Evolutionary conservation across 169 alveolate genomes (phyloP), one percentile per base, ranked within the genome.

Genomic region (Cryptosporidium sp.): DNA sequence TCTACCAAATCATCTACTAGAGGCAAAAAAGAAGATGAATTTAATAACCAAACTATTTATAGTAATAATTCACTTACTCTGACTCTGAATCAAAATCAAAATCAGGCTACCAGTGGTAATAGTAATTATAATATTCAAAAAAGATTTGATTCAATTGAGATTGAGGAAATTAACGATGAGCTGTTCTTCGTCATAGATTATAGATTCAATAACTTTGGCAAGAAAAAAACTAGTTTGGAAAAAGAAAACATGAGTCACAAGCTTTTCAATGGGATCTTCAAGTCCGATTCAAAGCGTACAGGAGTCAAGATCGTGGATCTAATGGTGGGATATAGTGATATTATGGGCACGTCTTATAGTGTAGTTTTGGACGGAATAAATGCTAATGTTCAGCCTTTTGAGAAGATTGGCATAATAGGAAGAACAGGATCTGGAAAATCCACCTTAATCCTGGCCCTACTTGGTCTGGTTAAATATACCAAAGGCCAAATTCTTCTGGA

Each of bases 351-450:
- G 4, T 43, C 65, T 16, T 62, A 80, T 26, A 62, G 59, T 31
- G 41, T 29, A 10, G 65, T 80, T 45, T 50, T 80, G 35, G 65
- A 45, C 3, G 75, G 65, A 33, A 84, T 92, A 18, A 92, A 92
- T 62, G 35, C 85, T 7, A 86, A 73, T 80, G 91, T 92, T 1
- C 62, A 74, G n/a, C 91, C 91, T 33, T 58, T 39, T 48, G 93
- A 92, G 51, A 74, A 92, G 2, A 80, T 92, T 23, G 94, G 94
- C 21, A 86, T 92, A 16, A 91, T 92, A 4, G 94, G 94, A 12
- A 87, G 86, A 73, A 86, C 94, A 35, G 94, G 94, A 5, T 75
- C 93, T 51, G 94, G 94, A 1, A 92, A 92, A 43, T 91, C 93
- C 37, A 92, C 94, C 18, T 75, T 80, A 45, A 55, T 92, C 37